Conservation (phyloP, 2,329 filamentous ascomycete species). For the Sarocladium oryzae region DNA sequence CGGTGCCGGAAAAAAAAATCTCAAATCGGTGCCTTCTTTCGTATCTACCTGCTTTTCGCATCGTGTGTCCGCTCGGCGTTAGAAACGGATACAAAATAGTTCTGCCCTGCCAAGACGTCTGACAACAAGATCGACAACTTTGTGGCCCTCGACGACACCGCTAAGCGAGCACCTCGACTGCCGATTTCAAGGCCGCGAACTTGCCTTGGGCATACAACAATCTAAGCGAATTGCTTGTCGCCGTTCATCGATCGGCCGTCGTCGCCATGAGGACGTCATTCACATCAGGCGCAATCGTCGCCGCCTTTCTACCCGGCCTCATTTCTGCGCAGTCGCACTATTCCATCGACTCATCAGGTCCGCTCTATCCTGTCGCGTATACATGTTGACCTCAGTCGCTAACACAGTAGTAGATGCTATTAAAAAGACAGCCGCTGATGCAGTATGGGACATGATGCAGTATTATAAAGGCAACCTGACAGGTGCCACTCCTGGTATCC, state of each 20-base stretch:
- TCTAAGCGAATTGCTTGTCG: background rate
- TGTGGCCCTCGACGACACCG: too few species aligned
- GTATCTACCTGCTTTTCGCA: background rate
- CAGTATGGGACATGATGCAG: conserved; percentile 38
- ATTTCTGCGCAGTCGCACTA: conserved; percentile 17
- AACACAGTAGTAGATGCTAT: conserved; percentile 25
- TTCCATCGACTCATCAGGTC: conserved; percentile 19
- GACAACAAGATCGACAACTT: too few species aligned
- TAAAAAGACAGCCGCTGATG: conserved; percentile 28
- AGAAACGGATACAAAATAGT: too few species aligned
- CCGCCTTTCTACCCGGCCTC: background rate
- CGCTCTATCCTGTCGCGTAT: background rate
- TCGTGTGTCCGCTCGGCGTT: too few species aligned
- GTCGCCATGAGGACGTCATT: conserved; percentile 1
- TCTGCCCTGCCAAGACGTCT: too few species aligned
- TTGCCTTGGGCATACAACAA: too few species aligned
- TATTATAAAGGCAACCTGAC: conserved; percentile 41
- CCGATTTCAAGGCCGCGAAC: too few species aligned
- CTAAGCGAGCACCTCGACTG: too few species aligned
- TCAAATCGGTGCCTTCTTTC: background rate
- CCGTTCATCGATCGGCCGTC: background rate
- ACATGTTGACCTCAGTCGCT: background rate
- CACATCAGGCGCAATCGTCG: background rate
- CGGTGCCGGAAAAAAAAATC: background rate
- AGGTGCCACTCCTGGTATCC: conserved; percentile 39